phyloP scores from a whole-genome alignment of 345 rosid genomes.

The Garcia nutans region DNA sequence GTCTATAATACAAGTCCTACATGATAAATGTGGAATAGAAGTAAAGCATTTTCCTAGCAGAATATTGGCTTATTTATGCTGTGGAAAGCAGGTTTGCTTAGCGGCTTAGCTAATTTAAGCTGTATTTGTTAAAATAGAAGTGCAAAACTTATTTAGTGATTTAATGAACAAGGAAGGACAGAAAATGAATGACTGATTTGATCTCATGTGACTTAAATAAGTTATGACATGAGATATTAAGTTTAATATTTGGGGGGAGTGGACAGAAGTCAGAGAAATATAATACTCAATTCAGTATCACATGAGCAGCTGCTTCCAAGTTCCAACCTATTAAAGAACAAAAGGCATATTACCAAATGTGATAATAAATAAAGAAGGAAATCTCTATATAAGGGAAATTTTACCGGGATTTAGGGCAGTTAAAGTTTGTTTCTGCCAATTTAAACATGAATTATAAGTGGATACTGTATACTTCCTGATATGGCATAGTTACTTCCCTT shows the following conservation, averaged over 20 bases:
- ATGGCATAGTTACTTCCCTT: slow-evolving; percentile 10
- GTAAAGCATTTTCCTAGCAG: slow-evolving; percentile 22
- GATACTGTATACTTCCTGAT: slow-evolving; percentile 13
- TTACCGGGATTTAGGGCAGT: slow-evolving; percentile 16
- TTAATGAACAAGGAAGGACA: slow-evolving; percentile 22
- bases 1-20: background rate
- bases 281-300: slow-evolving; percentile 36
- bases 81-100: slow-evolving; percentile 23
- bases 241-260: slow-evolving; percentile 21
- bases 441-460: slow-evolving; percentile 8
- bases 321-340: slow-evolving; percentile 29
- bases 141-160: slow-evolving; percentile 13
- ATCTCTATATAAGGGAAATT: slow-evolving; percentile 3
- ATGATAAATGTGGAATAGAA: slow-evolving; percentile 18
- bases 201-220: slow-evolving; percentile 35
- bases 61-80: slow-evolving; percentile 21
- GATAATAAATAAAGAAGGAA: background rate
- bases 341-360: slow-evolving; percentile 9
- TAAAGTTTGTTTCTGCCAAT: slow-evolving; percentile 15
- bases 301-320: slow-evolving; percentile 43
- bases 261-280: slow-evolving; percentile 29
- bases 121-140: slow-evolving; percentile 11
- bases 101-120: slow-evolving; percentile 20
- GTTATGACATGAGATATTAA: slow-evolving; percentile 36
- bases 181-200: slow-evolving; percentile 31